phyloP scores from a whole-genome alignment of 495 filamentous ascomycete genomes.

The Xylaria sp. region DNA sequence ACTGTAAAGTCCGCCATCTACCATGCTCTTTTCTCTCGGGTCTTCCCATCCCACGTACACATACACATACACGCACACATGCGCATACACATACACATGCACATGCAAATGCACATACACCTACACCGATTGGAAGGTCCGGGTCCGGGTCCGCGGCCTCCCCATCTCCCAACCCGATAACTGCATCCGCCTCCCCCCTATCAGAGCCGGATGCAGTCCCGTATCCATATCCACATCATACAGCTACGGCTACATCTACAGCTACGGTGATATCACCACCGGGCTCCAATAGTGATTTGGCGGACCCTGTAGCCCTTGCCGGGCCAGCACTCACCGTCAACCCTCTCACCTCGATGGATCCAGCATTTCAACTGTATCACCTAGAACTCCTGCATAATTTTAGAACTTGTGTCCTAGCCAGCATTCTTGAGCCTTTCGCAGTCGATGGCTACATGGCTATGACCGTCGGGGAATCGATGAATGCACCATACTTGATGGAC shows the following conservation, averaged over 20 bases:
- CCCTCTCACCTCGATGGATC: conserved; percentile 3
- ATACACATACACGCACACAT: no score
- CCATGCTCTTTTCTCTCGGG: conserved; percentile 8
- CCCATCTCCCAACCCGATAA: background rate
- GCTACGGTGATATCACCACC: background rate
- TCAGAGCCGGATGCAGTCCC: background rate
- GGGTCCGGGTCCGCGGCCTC: background rate
- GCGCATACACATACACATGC: no score
- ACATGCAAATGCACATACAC: no score
- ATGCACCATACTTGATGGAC: conserved; percentile 50
- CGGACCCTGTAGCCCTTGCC: background rate
- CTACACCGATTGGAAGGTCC: no score
- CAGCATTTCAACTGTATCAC: conserved; percentile 34
- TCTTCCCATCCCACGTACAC: conserved; percentile 7
- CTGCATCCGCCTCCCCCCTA: background rate
- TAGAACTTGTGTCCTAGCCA: conserved; percentile 18
- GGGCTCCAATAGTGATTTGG: background rate
- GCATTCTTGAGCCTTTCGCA: background rate
- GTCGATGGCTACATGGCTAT: conserved; percentile 19
- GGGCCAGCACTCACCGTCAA: background rate
- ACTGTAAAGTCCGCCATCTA: conserved; percentile 28
- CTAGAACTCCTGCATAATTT: conserved; percentile 37
- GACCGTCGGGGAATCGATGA: conserved; percentile 31
- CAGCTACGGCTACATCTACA: no score
- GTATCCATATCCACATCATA: no score